These are phyloP conservation scores for Gossypium davidsonii DNA, from an alignment of 441 rosid genomes.

Conservation along the genomic window DNA sequence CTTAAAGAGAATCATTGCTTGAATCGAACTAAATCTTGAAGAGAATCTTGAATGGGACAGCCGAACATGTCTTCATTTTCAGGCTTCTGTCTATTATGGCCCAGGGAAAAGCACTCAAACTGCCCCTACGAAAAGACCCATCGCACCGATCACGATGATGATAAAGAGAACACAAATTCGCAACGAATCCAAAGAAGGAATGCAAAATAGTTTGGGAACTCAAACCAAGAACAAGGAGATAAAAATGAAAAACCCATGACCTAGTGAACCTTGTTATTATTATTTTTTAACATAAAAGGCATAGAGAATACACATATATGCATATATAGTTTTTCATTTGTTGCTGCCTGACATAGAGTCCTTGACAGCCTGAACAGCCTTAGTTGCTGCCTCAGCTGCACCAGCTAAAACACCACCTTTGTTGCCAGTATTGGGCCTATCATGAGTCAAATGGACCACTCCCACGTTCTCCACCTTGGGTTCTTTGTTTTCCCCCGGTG, in stretches of 20 bases:
- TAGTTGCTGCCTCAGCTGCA: slow-evolving; percentile 25
- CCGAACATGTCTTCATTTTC: not conserved
- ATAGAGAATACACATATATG: not conserved
- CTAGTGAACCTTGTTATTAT: too few relatives aligned
- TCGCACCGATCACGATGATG: not conserved
- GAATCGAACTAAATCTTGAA: too few relatives aligned
- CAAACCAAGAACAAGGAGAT: too few relatives aligned
- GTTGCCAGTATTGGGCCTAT: slow-evolving; percentile 4
- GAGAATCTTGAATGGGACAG: not conserved
- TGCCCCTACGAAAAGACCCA: not conserved
- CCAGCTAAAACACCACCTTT: slow-evolving; percentile 18
- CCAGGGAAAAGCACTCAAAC: not conserved
- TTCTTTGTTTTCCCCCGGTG: slow-evolving; percentile 26
- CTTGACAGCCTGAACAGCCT: slow-evolving; percentile 26
- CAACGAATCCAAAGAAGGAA: too few relatives aligned
- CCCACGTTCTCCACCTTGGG: slow-evolving; percentile 27
- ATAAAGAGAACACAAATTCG: too few relatives aligned
- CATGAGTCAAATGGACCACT: slow-evolving; percentile 30
- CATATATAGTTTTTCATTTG: not conserved
- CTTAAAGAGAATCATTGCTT: not conserved
- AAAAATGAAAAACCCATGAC: too few relatives aligned
- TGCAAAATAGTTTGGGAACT: too few relatives aligned
- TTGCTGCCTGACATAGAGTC: slow-evolving; percentile 25
- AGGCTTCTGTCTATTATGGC: not conserved
- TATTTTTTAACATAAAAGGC: too few relatives aligned